A percentile compares a stretch with the other conserved stretches of the same genome.
These are phyloP conservation scores for Euphorbia lathyris DNA, from an alignment of 345 rosid species.

Conservation along the genomic window DNA sequence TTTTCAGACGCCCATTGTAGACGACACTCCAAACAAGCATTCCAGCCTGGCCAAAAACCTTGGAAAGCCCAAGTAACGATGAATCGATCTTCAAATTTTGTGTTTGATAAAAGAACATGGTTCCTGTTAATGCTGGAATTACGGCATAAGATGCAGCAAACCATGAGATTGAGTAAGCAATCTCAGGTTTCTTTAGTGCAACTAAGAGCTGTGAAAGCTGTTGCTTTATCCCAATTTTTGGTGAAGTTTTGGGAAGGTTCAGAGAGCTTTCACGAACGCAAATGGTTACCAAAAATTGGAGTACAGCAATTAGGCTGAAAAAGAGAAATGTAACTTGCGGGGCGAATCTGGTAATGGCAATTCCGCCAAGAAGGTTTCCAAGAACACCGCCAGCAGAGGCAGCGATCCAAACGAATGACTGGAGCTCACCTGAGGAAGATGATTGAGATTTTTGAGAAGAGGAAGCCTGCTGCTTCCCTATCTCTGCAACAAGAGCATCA, in stretches of 20 bases:
- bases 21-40: conserved; percentile 78
- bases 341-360: conserved; percentile 48
- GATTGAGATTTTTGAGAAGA: conserved; percentile 33
- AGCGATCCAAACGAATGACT: conserved; percentile 87
- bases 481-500: conserved; percentile 91
- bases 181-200: conserved; percentile 59
- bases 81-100: conserved; percentile 52
- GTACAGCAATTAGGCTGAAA: conserved; percentile 43
- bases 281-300: conserved; percentile 64
- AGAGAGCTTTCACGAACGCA: conserved; percentile 54
- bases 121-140: conserved; percentile 77
- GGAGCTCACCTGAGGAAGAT: conserved; percentile 54
- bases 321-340: conserved; percentile 52
- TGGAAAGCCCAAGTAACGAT: conserved; percentile 66
- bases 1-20: conserved; percentile 53
- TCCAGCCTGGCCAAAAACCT: conserved; percentile 78
- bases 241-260: conserved; percentile 51
- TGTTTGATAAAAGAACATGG: conserved; percentile 95
- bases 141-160: conserved; percentile 68
- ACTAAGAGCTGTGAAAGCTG: conserved; percentile 57
- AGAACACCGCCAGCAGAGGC: conserved; percentile 79
- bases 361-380: conserved; percentile 77
- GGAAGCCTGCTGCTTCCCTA: conserved; percentile 38
- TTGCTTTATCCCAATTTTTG: conserved; percentile 48
- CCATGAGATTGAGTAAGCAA: conserved; percentile 66